Conservation (phyloP, 805 yeast species). For the Saturnispora ahearnii region DNA sequence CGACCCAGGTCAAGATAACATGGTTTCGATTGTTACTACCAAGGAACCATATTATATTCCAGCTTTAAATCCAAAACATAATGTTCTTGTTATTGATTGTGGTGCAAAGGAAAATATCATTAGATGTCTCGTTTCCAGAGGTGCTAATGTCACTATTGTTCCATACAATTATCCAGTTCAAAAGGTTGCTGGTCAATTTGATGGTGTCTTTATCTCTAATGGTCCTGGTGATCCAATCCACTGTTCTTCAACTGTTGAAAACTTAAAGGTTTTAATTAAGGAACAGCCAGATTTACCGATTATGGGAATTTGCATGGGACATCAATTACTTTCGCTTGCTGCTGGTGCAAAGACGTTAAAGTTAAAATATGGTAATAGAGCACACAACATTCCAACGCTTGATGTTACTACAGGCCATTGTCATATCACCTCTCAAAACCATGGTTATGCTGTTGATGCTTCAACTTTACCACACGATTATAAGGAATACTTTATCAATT, state of each 20-base stretch:
- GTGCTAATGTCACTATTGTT: constrained; percentile 92
- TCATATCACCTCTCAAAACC: constrained; percentile 97
- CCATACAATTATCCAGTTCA: constrained; percentile 94
- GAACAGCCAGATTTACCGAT: constrained; percentile 65
- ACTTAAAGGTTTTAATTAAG: constrained; percentile 63
- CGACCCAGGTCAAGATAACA: constrained; percentile 83
- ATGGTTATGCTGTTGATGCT: constrained; percentile 94
- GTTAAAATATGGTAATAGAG: constrained; percentile 96
- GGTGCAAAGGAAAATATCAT: constrained; percentile 97
- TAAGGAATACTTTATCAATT: constrained; percentile 82
- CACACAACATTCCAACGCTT: constrained; percentile 95
- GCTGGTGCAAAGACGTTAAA: constrained; percentile 89
- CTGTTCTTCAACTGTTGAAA: constrained; percentile 68
- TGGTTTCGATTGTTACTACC: constrained; percentile 90
- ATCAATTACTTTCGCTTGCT: constrained; percentile 91
- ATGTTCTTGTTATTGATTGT: constrained; percentile 92
- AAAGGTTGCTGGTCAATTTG: constrained; percentile 83
- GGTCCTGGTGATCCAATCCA: constrained; percentile 98
- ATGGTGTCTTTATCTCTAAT: constrained; percentile 89
- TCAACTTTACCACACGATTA: constrained; percentile 64
- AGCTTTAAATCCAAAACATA: constrained; percentile 51
- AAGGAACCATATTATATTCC: constrained; percentile 89
- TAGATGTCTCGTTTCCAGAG: constrained; percentile 88
- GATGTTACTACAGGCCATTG: constrained; percentile 87
- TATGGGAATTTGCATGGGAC: constrained; percentile 97